Percentiles rank a stretch among this genome's conserved stretches.
Conservation (phyloP, 2,329 filamentous ascomycete genomes). For the Laburnicola sp. region DNA sequence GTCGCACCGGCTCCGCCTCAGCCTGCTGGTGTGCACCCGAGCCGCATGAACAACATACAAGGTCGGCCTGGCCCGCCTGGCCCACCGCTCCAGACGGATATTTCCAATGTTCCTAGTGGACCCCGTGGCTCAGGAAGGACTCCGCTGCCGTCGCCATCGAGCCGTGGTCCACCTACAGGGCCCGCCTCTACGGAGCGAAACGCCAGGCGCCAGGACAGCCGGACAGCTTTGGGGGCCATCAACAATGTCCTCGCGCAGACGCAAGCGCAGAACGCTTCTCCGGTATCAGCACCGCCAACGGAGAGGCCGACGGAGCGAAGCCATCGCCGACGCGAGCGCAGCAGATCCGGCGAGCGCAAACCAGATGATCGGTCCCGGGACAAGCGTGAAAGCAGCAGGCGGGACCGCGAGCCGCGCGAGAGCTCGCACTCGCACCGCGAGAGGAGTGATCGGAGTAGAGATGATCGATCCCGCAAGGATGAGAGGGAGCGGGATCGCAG, state of each 20-base stretch:
- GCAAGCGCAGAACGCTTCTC: constrained; percentile 25
- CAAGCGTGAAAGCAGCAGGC: constrained; percentile 21
- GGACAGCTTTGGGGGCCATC: constrained; percentile 31
- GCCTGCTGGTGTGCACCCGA: constrained; percentile 57
- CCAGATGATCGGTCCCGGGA: constrained; percentile 18
- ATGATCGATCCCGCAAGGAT: constrained; percentile 5
- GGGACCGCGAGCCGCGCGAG: background rate
- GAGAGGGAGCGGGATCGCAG: constrained; percentile 9
- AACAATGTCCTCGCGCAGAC: constrained; percentile 30
- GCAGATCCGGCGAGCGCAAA: constrained; percentile 12
- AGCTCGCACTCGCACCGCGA: constrained; percentile 13
- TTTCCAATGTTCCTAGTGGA: constrained; percentile 40
- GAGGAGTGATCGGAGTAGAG: constrained; percentile 15
- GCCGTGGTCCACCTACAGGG: constrained; percentile 39
- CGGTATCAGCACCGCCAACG: constrained; percentile 8
- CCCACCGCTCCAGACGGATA: constrained; percentile 38
- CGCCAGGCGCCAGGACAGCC: constrained; percentile 24
- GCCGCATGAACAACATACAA: constrained; percentile 53
- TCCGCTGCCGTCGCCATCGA: constrained; percentile 31
- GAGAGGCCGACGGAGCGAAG: constrained; percentile 25
- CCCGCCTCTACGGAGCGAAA: constrained; percentile 36
- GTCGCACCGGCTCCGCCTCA: constrained; percentile 40
- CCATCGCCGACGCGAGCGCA: constrained; percentile 24
- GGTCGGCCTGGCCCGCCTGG: background rate
- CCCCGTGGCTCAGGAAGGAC: constrained; percentile 36